These are phyloP conservation scores for Vaccinium corymbosum DNA, from an alignment of 148 eudicot species.

Conservation along the genomic window DNA sequence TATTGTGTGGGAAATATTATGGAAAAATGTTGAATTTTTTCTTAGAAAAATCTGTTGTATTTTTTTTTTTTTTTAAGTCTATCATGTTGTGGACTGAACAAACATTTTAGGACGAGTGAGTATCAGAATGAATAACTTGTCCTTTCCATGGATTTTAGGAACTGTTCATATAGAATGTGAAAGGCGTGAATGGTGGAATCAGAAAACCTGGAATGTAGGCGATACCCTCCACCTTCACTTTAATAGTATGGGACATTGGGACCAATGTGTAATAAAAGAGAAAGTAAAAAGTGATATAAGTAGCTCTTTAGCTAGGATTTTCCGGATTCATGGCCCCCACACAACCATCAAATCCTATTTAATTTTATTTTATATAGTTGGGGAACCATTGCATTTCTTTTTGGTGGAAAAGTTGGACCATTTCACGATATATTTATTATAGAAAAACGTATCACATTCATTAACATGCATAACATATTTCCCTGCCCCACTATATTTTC, in stretches of 20 bases:
- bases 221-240: slow-evolving; percentile 17
- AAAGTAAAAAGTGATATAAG: slow-evolving; percentile 7
- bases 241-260: neutral
- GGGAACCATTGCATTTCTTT: neutral
- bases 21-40: too few relatives aligned
- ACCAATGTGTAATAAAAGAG: slow-evolving; percentile 6
- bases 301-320: neutral
- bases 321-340: neutral
- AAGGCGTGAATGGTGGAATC: neutral
- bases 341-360: neutral
- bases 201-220: slow-evolving; percentile 2
- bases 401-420: neutral
- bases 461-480: neutral
- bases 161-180: neutral
- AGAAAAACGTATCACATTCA: neutral
- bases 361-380: neutral
- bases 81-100: too few relatives aligned
- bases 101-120: too few relatives aligned
- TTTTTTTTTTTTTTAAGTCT: too few relatives aligned
- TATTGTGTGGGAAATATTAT: too few relatives aligned
- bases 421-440: neutral
- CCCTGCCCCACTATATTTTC: neutral
- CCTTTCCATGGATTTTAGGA: neutral
- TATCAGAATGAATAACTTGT: neutral
- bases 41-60: too few relatives aligned